phyloP scores from a whole-genome alignment of 805 yeast genomes.

The Pichia eremophila region DNA sequence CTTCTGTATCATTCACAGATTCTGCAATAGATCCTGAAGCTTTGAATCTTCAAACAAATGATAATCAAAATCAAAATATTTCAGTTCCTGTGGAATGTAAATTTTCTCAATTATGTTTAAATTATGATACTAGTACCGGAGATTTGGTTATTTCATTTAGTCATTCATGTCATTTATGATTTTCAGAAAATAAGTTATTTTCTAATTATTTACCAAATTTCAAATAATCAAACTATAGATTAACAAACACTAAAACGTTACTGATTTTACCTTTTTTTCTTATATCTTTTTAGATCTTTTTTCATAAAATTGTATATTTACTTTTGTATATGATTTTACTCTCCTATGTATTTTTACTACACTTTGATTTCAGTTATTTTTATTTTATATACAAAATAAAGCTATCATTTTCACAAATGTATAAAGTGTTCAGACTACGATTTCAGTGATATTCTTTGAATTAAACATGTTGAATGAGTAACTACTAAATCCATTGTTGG shows the following conservation, averaged over 20 bases:
- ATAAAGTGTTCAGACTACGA: not conserved
- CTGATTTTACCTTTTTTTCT: too few species aligned
- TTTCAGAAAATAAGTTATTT: too few species aligned
- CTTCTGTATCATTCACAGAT: constrained; percentile 10
- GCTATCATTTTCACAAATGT: too few species aligned
- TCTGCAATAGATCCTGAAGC: constrained; percentile 19
- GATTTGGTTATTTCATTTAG: constrained; percentile 22
- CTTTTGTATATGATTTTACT: too few species aligned
- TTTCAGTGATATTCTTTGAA: not conserved
- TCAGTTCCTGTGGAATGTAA: constrained; percentile 14
- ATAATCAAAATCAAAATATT: constrained; percentile 4
- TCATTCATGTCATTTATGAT: constrained; percentile 20
- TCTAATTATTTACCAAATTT: too few species aligned
- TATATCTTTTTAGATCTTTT: too few species aligned
- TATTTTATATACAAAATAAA: too few species aligned
- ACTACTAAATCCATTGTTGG: constrained; percentile 17
- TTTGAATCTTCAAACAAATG: constrained; percentile 7
- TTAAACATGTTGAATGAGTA: not conserved
- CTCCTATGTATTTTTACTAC: too few species aligned
- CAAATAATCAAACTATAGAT: too few species aligned
- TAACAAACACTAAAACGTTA: too few species aligned
- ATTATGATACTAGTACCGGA: constrained; percentile 20
- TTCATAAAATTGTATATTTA: too few species aligned
- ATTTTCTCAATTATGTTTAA: constrained; percentile 20
- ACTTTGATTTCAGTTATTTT: too few species aligned